Evolutionary conservation across 225 moss, liverwort and hornwort genomes (phyloP), one percentile per base, ranked within the genome.

Genomic region (Anthoceros angustus): DNA sequence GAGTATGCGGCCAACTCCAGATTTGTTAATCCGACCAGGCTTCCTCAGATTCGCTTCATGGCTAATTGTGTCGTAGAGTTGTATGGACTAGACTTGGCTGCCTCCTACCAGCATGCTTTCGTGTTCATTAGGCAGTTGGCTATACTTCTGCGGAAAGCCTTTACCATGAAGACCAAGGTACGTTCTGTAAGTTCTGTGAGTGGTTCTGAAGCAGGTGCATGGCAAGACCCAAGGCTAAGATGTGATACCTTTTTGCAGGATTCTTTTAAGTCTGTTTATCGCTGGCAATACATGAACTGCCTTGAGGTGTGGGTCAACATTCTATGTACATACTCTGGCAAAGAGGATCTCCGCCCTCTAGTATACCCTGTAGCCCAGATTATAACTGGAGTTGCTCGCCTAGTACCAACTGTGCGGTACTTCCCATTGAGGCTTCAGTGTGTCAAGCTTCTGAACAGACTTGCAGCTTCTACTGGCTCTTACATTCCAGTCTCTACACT

Each of bases 231-330:
- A 21, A 64, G 39, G 39, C 11, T 25, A 63, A 15, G 21, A 42
- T 40, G 39, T 12, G 39, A 43, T 23, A 25, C 7, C 40, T 49
- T 77, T 77, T 40, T 77, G 67, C 86, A 89, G 88, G 87, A 87
- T 61, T 82, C 89, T 39, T 92, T 87, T 76, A 98, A 89, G 76
- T 82, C 78, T 63, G 92, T 98, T 40, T 98, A 98, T 67, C 84
- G 85, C 72, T 98, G 92, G 92, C 98, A 92, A 69, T 98, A 88
- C 62, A 80, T 98, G 7, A 98, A 92, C 43, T 92, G 85, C 71
- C 81, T 98, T 46, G 86, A 79, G 42, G 75, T 98, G 24, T 98
- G 98, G 98, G 98, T 92, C 66, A 80, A 83, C 64, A 78, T 92
- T 20, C 75, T 89, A 45, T 85, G 88, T 39, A 75, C 73, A 55